Percentiles rank a stretch among this genome's conserved stretches.
Conservation (phyloP, 2,329 filamentous ascomycete genomes). For the Zalaria sp. region DNA sequence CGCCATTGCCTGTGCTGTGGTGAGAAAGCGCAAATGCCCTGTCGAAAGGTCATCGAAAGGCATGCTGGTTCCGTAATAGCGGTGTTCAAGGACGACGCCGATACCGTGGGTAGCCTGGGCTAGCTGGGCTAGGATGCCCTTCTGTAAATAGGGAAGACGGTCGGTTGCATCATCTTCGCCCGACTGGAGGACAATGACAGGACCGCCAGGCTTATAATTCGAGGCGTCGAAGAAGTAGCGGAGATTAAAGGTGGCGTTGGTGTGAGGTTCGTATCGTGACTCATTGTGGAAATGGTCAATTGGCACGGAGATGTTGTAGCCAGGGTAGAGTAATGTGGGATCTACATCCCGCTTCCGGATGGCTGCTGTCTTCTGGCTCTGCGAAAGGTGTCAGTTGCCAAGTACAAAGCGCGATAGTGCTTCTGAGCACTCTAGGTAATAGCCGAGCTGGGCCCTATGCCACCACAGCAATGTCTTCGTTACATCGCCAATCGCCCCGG, state of each 20-base stretch:
- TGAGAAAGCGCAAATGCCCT: slow-evolving; percentile 63
- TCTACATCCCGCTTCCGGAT: slow-evolving; percentile 13
- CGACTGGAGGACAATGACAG: slow-evolving; percentile 61
- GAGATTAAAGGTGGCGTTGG: slow-evolving; percentile 50
- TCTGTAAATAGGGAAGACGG: slow-evolving; percentile 57
- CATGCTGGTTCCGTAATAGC: slow-evolving; percentile 71
- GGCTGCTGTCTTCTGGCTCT: no score
- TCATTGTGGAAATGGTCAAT: slow-evolving; percentile 80
- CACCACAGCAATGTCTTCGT: no score
- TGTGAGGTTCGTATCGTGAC: slow-evolving; percentile 62
- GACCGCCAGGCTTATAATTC: slow-evolving; percentile 63
- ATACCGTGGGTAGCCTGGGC: slow-evolving; percentile 58
- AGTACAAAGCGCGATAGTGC: neutral
- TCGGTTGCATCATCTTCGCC: slow-evolving; percentile 55
- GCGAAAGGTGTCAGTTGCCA: neutral
- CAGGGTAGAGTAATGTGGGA: slow-evolving; percentile 27
- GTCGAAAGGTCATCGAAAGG: slow-evolving; percentile 53
- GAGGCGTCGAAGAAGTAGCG: slow-evolving; percentile 75
- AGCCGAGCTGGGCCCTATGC: no score
- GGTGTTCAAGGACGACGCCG: slow-evolving; percentile 71
- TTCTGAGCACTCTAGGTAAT: no score
- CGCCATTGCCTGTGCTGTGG: slow-evolving; percentile 69
- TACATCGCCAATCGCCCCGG: no score
- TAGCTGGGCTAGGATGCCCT: slow-evolving; percentile 62
- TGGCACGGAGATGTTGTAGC: slow-evolving; percentile 39